Conservation (phyloP, 2,329 filamentous ascomycete species). For the Fusarium tupiense region DNA sequence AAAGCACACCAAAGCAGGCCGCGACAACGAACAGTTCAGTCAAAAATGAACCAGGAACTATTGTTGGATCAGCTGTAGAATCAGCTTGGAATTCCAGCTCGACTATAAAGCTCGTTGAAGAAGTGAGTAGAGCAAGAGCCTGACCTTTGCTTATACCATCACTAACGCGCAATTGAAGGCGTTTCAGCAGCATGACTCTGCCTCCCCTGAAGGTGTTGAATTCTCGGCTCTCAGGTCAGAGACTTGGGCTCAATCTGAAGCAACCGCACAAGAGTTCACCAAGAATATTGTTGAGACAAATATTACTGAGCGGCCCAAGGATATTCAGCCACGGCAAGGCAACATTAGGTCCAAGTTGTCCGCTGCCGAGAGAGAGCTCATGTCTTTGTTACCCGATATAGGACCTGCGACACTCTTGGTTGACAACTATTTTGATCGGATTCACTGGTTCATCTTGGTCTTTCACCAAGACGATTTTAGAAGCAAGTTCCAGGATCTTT, state of each 20-base stretch:
- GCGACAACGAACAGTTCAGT: accelerated
- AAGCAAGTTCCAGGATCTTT: neutral
- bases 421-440: neutral
- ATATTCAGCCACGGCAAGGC: neutral
- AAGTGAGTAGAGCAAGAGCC: neutral
- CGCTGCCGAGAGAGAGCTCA: neutral
- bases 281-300: neutral
- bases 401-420: neutral
- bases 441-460: neutral
- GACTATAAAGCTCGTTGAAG: conserved; percentile 16
- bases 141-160: accelerated
- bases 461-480: neutral
- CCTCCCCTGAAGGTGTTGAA: accelerated
- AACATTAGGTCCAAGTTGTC: accelerated
- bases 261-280: neutral
- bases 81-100: conserved; percentile 14
- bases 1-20: accelerated
- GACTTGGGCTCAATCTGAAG: conserved; percentile 2
- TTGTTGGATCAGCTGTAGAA: neutral
- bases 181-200: accelerated
- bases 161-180: neutral
- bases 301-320: neutral
- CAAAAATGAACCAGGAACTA: accelerated
- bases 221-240: neutral
- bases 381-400: neutral